Evolutionary conservation across 306 rosid species (phyloP), one percentile per base, ranked within the genome.

Genomic region (Vicia sativa): DNA sequence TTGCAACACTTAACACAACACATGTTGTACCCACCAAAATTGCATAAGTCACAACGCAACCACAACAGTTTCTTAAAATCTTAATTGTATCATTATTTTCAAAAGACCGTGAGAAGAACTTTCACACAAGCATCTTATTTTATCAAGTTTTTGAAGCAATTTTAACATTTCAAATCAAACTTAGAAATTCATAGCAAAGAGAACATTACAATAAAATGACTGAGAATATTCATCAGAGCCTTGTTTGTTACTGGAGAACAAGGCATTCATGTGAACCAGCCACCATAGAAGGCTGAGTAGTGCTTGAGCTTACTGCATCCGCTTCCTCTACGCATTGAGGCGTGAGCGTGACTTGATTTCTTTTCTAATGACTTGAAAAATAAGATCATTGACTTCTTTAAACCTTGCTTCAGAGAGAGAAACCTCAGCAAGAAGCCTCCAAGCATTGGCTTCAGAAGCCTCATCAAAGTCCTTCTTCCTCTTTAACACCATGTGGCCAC

Each of bases 401-500:
- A 88, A 90, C 79, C 98, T 85, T 67, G 80, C 95, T 69, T 90
- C 90, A 0, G 98, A 86, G 55, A 90, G 96, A 16, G 97, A 93
- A 10, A 90, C 96, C 91, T 84, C 98, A 0, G 97, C 97, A 18
- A 93, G 98, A 58, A 93, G 97, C 85, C 84, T 85, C 85, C 98
- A 88, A 6, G 98, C 98, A 63, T 93, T 88, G 69, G 81, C 87
- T 77, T 93, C 97, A 16, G 97, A 87, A 0, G 97, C 98, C 81
- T 88, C 98, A 0, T 88, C 95, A 8, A 72, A 93, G 73, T 93
- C 98, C 75, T 81, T 77, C 86, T 84, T 93, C 85, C 98, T 86
- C 89, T 93, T 93, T 54, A 93, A 67, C 80, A 93, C 98, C 96
- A 93, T 93, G 81, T 93, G 98, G 34, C 98, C 98, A n/a, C 98